Evolutionary conservation across 495 filamentous ascomycete genomes (phyloP).

Genomic region (Apodospora peruviana): DNA sequence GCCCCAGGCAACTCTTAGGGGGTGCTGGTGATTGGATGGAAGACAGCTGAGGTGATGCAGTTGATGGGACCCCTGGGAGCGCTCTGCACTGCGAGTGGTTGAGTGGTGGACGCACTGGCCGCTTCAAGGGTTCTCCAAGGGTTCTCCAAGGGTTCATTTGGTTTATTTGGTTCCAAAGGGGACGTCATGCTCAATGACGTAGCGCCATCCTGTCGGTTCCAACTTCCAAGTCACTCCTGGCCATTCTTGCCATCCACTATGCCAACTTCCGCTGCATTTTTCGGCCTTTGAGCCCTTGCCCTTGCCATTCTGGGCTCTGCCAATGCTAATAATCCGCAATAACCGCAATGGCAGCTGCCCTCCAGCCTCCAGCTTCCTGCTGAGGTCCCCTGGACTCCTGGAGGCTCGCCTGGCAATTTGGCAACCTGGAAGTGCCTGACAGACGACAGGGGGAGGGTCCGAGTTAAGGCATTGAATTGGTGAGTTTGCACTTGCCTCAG

Average conservation of each 20-base stretch:
- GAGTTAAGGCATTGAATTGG: no score
- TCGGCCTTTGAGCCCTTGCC: not conserved
- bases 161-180: no score
- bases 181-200: conserved; percentile 18
- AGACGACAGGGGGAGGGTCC: no score
- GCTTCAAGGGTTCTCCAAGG: not conserved
- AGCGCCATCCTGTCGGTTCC: conserved; percentile 5
- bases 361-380: no score
- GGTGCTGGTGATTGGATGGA: not conserved
- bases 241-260: not conserved
- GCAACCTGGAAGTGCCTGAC: no score
- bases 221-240: conserved; percentile 11
- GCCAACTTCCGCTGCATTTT: not conserved
- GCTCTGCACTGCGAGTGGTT: no score
- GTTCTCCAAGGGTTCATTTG: not conserved
- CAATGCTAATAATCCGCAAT: no score
- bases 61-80: not conserved
- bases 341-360: not conserved
- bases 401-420: not conserved
- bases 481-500: no score
- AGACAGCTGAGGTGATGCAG: not conserved
- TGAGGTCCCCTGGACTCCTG: no score
- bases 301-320: no score
- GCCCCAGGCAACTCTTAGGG: not conserved
- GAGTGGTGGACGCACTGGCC: not conserved